Evolutionary conservation across 2,329 filamentous ascomycete genomes (phyloP).

Genomic region (Colletotrichum spinosum): DNA sequence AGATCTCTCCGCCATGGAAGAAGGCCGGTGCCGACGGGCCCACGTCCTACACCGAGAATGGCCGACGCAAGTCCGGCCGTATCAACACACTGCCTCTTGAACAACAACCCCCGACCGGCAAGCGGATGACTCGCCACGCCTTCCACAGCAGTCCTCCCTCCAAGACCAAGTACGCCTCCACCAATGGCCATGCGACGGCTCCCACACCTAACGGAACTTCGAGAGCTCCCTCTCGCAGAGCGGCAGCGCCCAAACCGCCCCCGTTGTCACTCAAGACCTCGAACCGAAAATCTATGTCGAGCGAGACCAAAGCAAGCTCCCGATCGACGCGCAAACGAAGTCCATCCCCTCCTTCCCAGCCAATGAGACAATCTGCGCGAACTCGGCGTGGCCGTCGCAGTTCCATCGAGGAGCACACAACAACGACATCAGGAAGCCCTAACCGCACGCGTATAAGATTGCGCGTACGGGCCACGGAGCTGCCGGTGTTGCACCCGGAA

Average conservation of each 20-base stretch:
- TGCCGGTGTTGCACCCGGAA: slow-evolving; percentile 71
- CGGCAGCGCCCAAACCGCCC: slow-evolving; percentile 30
- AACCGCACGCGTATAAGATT: slow-evolving; percentile 60
- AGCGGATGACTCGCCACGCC: slow-evolving; percentile 63
- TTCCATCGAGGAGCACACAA: slow-evolving; percentile 43
- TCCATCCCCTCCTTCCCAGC: slow-evolving; percentile 53
- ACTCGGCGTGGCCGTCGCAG: slow-evolving; percentile 57
- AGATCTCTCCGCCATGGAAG: slow-evolving; percentile 92
- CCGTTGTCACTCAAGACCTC: slow-evolving; percentile 41
- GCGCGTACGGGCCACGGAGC: slow-evolving; percentile 57
- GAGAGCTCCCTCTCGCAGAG: slow-evolving; percentile 43
- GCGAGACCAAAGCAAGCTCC: slow-evolving; percentile 45
- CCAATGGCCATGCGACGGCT: slow-evolving; percentile 46
- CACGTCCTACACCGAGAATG: slow-evolving; percentile 83
- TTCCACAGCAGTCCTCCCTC: slow-evolving; percentile 48
- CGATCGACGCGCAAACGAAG: slow-evolving; percentile 54
- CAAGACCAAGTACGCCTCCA: slow-evolving; percentile 43
- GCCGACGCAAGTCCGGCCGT: slow-evolving; percentile 74
- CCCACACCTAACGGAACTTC: slow-evolving; percentile 44
- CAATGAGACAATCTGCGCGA: slow-evolving; percentile 54
- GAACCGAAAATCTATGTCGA: slow-evolving; percentile 46
- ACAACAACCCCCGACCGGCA: slow-evolving; percentile 60
- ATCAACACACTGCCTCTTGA: slow-evolving; percentile 69
- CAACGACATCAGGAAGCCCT: slow-evolving; percentile 37
- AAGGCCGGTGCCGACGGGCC: slow-evolving; percentile 86